Percentiles rank a stretch among this genome's conserved stretches.
phyloP scores from a whole-genome alignment of 352 stramenopile genomes.

The Pythium periplocum region DNA sequence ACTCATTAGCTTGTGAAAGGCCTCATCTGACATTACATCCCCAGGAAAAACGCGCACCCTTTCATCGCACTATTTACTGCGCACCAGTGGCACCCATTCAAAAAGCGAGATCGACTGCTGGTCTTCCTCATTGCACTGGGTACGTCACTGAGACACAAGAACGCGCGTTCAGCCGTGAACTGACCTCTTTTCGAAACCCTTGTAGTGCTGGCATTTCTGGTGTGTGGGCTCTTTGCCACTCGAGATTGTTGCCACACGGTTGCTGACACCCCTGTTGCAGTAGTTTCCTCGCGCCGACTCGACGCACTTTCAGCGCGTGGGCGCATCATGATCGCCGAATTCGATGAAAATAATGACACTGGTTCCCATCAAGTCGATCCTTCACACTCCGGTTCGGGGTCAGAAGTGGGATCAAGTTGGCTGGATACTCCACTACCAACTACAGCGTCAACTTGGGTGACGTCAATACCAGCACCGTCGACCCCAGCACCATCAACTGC shows the following conservation, averaged over 20 bases:
- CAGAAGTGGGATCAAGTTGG: no score
- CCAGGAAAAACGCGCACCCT: conserved; percentile 53
- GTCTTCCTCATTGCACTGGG: conserved; percentile 38
- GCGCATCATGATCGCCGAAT: no score
- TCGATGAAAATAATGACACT: no score
- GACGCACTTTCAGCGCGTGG: no score
- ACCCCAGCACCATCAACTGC: conserved; percentile 3
- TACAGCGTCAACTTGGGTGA: no score
- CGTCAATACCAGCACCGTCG: not conserved
- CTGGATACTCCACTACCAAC: no score
- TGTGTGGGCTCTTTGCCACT: conserved; percentile 38
- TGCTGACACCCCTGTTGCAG: conserved; percentile 13
- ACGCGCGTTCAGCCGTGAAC: not conserved
- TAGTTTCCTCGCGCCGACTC: conserved; percentile 1
- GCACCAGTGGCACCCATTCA: conserved; percentile 53
- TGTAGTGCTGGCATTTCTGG: conserved; percentile 34
- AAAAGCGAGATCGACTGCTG: conserved; percentile 36
- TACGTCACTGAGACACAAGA: conserved; percentile 19
- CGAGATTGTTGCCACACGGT: conserved; percentile 31
- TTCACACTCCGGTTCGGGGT: no score
- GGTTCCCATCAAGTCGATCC: no score
- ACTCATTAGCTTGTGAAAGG: not conserved
- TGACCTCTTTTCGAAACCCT: conserved; percentile 4
- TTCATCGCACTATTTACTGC: conserved; percentile 32
- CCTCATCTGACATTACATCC: not conserved